Evolutionary conservation across 2,329 filamentous ascomycete genomes (phyloP).

Genomic region (Colletotrichum coccodes): DNA sequence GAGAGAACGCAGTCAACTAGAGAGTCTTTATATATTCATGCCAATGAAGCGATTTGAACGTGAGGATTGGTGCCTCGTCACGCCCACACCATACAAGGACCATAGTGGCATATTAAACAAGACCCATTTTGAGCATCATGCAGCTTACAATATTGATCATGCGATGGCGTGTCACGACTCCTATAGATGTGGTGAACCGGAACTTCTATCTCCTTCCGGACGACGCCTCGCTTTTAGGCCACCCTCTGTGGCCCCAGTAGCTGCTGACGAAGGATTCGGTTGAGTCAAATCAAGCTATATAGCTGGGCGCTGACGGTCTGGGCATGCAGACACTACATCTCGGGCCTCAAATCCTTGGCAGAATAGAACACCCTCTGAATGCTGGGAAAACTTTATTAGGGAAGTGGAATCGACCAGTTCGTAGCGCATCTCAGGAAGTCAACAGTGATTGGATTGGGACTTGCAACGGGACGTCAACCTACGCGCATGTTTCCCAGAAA

Average conservation of each 20-base stretch:
- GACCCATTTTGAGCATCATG: neutral
- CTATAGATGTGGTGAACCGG: neutral
- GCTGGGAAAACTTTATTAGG: neutral
- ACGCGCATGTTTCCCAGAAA: no score
- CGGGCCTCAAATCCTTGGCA: neutral
- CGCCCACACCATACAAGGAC: neutral
- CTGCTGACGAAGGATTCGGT: neutral
- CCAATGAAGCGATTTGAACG: no score
- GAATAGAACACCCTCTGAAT: neutral
- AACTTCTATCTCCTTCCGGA: neutral
- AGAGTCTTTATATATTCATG: neutral
- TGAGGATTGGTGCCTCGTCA: neutral
- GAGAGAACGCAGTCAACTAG: neutral
- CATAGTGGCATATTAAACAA: neutral
- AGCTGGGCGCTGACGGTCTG: neutral
- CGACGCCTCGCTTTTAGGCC: neutral
- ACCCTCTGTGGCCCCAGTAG: neutral
- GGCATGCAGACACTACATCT: neutral
- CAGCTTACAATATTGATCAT: slow-evolving; percentile 1
- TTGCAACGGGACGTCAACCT: no score
- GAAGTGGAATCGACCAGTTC: no score
- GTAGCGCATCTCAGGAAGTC: no score
- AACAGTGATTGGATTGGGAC: no score
- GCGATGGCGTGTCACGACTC: neutral
- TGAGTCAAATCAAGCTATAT: neutral